phyloP scores from a whole-genome alignment of 2,329 filamentous ascomycete genomes.

The Neospermospora avenae region DNA sequence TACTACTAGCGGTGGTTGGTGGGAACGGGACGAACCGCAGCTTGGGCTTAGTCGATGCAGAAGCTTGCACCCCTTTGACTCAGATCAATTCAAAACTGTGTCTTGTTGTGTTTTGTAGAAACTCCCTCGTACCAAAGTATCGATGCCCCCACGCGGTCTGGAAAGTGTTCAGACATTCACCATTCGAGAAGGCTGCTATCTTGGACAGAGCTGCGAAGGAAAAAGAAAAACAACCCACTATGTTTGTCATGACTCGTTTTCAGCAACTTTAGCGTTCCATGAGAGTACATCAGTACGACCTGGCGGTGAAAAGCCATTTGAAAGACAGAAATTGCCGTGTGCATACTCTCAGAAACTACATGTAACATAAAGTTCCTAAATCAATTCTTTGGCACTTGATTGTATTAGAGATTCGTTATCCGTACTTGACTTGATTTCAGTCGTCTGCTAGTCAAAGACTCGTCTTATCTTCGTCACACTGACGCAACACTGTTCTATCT shows the following conservation, averaged over 20 bases:
- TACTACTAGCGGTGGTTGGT: not conserved
- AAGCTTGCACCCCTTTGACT: not conserved
- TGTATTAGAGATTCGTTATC: too few species aligned
- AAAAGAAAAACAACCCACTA: not conserved
- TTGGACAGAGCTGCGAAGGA: not conserved
- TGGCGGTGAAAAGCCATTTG: too few species aligned
- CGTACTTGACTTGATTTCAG: too few species aligned
- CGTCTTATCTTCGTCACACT: not conserved
- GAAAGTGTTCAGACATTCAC: slow-evolving; percentile 2
- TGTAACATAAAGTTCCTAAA: too few species aligned
- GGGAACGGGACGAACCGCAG: slow-evolving; percentile 10
- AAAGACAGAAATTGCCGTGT: too few species aligned
- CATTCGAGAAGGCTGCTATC: not conserved
- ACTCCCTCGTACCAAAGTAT: not conserved
- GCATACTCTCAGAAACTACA: too few species aligned
- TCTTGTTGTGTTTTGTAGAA: not conserved
- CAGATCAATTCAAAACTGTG: not conserved
- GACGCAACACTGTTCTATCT: not conserved
- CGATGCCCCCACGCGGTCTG: not conserved
- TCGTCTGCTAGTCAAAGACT: not conserved
- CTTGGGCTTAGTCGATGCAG: not conserved
- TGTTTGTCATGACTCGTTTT: too few species aligned
- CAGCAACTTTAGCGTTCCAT: too few species aligned
- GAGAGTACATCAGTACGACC: too few species aligned
- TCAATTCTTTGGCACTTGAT: too few species aligned